Base-by-base conservation (phyloP, 768 basidiomycete genomes). In the Termitomyces sp. region DNA sequence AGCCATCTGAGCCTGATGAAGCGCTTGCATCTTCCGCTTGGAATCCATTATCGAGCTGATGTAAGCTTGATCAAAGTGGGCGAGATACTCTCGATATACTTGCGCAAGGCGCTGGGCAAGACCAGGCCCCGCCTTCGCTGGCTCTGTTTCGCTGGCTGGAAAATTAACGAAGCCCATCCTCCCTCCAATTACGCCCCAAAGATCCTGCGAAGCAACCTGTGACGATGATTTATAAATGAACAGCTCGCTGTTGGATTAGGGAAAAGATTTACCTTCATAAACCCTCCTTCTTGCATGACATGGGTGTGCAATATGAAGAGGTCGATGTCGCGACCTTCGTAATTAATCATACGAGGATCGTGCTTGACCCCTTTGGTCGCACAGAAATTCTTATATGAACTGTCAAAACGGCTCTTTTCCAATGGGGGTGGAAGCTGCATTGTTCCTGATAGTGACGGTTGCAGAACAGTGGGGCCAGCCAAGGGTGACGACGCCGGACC, bases 141-240 rank as follows among this genome's bases (percentile, higher is more conserved):
- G 87, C 62, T 89, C 86, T 4, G 76, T 71, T 1, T 83, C 86
- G 11, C 74, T 82, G 4, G 79, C 86, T 2, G 86, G 86, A 64
- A 90, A 88, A 57, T 86, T 79, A 3, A 86, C 79, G 66, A 86
- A 84, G 17, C 84, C 86, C 72, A 92, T 77, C 29, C 80, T 81
- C n/a, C 81, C 89, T 17, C 83, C 90, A 59, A 92, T 83, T 49
- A 87, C 74, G 15, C 81, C 67, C 90, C 89, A 91, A 60, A 78
- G 63, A 38, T 89, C 87, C 51, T 81, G 79, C 60, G 74, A 72
- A 31, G 75, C 75, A 12, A 87, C 82, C 87, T 88, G 57, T n/a
- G 34, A 49, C 48, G 47, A 14, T 56, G 8, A 8, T 15, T 9
- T 3, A 36, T 5, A 45, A 14, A 4, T 45, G 8, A 42, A 40